These are phyloP conservation scores for Colletotrichum lupini DNA, from an alignment of 2,329 filamentous ascomycete genomes.

Conservation along the genomic window DNA sequence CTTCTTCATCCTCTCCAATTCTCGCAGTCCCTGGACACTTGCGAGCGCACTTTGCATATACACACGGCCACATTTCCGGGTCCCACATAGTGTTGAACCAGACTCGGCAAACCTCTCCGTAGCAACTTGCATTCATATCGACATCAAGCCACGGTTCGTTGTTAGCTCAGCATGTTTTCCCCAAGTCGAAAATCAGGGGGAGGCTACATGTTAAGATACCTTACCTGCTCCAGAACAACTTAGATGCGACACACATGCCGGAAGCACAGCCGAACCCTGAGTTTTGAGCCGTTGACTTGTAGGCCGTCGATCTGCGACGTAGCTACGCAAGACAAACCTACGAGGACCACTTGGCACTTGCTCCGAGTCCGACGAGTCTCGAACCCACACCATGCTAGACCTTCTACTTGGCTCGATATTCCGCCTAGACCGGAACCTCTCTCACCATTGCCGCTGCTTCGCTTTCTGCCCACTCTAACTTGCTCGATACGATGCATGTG, in stretches of 20 bases:
- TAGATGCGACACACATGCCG: slow-evolving; percentile 21
- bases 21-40: not conserved
- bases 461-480: not conserved
- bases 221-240: not conserved
- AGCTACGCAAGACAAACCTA: not conserved
- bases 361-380: not conserved
- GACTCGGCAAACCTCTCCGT: not conserved
- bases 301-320: not conserved
- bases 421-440: not conserved
- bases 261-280: slow-evolving; percentile 23
- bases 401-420: too few relatives aligned
- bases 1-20: not conserved
- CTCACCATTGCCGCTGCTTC: not conserved
- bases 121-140: not conserved
- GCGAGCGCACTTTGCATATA: not conserved
- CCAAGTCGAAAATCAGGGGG: not conserved
- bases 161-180: not conserved
- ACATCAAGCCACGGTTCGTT: not conserved
- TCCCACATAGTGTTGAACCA: not conserved
- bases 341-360: too few relatives aligned
- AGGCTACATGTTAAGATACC: not conserved
- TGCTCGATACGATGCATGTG: not conserved
- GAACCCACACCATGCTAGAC: not conserved
- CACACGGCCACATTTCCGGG: not conserved
- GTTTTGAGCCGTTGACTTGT: not conserved